Evolutionary conservation across 2,329 filamentous ascomycete species (phyloP).

Genomic region (Dryadomyces sulphureus): DNA sequence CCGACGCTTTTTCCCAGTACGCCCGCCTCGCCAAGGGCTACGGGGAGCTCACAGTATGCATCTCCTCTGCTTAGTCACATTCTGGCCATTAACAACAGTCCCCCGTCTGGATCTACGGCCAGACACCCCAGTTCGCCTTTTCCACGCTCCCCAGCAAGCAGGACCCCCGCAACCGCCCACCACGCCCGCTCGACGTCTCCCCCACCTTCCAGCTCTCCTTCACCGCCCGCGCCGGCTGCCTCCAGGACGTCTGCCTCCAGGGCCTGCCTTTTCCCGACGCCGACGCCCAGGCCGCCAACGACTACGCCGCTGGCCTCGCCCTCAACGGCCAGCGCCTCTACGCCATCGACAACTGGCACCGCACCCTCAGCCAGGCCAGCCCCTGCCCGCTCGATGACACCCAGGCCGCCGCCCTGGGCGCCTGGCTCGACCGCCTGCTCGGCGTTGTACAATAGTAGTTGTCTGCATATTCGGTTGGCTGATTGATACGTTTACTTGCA

Average conservation of each 20-base stretch:
- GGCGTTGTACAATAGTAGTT: conserved; percentile 5
- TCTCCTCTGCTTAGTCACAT: neutral
- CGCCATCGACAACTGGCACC: conserved; percentile 16
- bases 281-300: conserved; percentile 3
- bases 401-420: conserved; percentile 7
- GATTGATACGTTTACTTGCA: too few species aligned
- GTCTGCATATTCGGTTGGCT: too few species aligned
- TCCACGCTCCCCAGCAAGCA: conserved; percentile 44
- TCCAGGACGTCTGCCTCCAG: conserved; percentile 15
- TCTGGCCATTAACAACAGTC: conserved; percentile 25
- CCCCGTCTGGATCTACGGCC: conserved; percentile 62
- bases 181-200: conserved; percentile 31
- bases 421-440: conserved; percentile 19
- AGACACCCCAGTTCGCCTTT: conserved; percentile 74
- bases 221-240: conserved; percentile 24
- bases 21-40: conserved; percentile 36
- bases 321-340: conserved; percentile 14
- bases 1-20: conserved; percentile 32
- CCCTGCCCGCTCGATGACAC: conserved; percentile 5
- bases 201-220: conserved; percentile 19
- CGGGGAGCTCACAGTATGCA: conserved; percentile 29
- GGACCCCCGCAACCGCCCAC: conserved; percentile 40
- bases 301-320: conserved; percentile 8
- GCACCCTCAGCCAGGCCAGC: conserved; percentile 10
- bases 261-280: conserved; percentile 11